Conservation (phyloP, 2,329 filamentous ascomycete species). For the Teratosphaeria nubilosa region DNA sequence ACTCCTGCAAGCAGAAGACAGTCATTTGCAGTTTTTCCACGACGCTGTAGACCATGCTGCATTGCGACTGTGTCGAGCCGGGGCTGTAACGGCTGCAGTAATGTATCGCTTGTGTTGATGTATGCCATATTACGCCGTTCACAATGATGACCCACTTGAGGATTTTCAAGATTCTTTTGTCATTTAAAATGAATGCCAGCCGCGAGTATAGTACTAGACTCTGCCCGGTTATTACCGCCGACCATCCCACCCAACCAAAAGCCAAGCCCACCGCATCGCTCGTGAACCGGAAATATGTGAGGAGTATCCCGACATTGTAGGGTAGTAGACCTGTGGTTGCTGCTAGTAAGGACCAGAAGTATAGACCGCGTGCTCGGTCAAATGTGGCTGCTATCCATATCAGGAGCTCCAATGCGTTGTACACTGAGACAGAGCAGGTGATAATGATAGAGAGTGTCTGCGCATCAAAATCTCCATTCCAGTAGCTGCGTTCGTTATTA, state of each 20-base stretch:
- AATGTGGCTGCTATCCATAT: slow-evolving; percentile 35
- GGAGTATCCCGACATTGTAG: not conserved
- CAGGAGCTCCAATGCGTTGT: slow-evolving; percentile 36
- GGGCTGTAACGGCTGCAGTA: not conserved
- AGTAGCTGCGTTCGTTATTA: not conserved
- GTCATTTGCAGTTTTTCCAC: not conserved
- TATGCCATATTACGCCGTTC: not conserved
- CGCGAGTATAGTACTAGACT: not conserved
- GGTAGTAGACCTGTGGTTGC: slow-evolving; percentile 31
- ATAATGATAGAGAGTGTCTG: not conserved
- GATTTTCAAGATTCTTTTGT: not conserved
- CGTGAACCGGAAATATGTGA: not conserved
- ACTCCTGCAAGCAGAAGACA: not conserved
- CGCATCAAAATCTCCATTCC: not conserved
- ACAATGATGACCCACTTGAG: not conserved
- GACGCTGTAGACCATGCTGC: not conserved
- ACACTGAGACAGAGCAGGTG: not conserved
- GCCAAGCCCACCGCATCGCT: not conserved
- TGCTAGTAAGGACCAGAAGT: slow-evolving; percentile 40
- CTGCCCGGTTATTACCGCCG: not conserved
- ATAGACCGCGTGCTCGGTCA: slow-evolving; percentile 35
- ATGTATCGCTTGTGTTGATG: not conserved
- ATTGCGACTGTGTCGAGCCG: not conserved
- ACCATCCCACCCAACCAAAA: not conserved
- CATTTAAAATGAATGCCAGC: not conserved